Percentiles rank a stretch among this genome's conserved stretches.
Evolutionary conservation across 306 rosid genomes (phyloP).

Genomic region (Dalbergia cultrata): DNA sequence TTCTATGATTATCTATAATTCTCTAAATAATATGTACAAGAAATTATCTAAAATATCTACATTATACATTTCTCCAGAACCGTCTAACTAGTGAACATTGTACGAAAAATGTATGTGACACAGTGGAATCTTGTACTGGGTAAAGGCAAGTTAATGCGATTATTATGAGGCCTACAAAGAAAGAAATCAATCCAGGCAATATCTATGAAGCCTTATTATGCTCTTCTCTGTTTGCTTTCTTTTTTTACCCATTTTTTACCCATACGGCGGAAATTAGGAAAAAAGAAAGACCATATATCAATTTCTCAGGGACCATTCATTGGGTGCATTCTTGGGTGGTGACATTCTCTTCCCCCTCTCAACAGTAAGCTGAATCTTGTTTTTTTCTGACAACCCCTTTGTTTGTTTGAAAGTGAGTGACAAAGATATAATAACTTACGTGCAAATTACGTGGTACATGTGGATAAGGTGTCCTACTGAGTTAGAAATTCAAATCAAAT

Average conservation of each 20-base stretch:
- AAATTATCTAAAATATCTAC: no score
- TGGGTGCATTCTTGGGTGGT: constrained; percentile 14
- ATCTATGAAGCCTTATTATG: not conserved
- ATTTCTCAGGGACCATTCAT: constrained; percentile 41
- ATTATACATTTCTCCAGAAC: no score
- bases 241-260: not conserved
- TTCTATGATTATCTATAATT: no score
- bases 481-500: not conserved
- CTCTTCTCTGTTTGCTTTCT: not conserved
- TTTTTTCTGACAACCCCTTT: constrained; percentile 52
- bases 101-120: no score
- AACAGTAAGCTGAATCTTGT: constrained; percentile 45
- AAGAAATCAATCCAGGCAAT: no score
- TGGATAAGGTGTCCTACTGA: constrained; percentile 37
- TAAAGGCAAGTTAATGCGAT: not conserved
- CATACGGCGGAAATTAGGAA: not conserved
- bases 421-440: constrained; percentile 49
- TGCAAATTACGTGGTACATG: not conserved
- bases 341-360: constrained; percentile 40
- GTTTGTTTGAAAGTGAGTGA: constrained; percentile 46
- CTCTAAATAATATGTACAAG: no score
- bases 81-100: no score
- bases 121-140: not conserved
- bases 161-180: not conserved
- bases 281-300: not conserved